Evolutionary conservation across 345 rosid genomes (phyloP), one percentile per base, ranked within the genome.

Genomic region (Barbarea vulgaris): DNA sequence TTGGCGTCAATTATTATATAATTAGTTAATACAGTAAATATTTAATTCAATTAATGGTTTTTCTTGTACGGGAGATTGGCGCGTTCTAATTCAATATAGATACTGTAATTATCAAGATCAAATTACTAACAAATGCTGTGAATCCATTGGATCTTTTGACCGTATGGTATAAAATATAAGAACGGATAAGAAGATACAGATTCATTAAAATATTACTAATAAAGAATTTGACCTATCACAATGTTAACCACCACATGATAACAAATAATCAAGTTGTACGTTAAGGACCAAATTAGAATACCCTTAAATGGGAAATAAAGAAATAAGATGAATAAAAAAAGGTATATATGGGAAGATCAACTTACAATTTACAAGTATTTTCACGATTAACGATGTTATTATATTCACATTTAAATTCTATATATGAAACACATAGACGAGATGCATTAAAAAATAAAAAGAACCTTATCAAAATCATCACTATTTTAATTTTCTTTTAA

Each of bases 171-270:
- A 63, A 62, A 55, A 47, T 77, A 77, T 34, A 36, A 18, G 53
- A 46, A 54, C 37, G 57, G 80, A 70, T 55, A 64, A 70, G 52
- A 62, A 63, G 61, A 44, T 24, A 36, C 33, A 63, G 18, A 30
- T 53, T n/a, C n/a, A n/a, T n/a, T 53, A 30, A 62, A 76, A 22
- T 52, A 69, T 17, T 33, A 31, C 30, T 27, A 61, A 34, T 22
- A 31, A 17, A 69, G 9, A 52, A 60, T 3, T 60, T 61, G 74
- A 76, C 75, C 70, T 21, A 69, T 69, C 70, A 69, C 34, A 50
- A 44, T 63, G 80, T 33, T 70, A 64, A 28, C 52, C 25, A 39
- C 59, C 67, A 70, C 42, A 63, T 75, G 58, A 39, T 12, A 51
- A 37, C 6, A 57, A 4, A 51, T 41, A 2, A 30, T 60, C 36